A percentile compares a stretch with the other conserved stretches of the same genome.
Conservation (phyloP, 1,284 basidiomycete species). For the Sporisorium exsertum region DNA sequence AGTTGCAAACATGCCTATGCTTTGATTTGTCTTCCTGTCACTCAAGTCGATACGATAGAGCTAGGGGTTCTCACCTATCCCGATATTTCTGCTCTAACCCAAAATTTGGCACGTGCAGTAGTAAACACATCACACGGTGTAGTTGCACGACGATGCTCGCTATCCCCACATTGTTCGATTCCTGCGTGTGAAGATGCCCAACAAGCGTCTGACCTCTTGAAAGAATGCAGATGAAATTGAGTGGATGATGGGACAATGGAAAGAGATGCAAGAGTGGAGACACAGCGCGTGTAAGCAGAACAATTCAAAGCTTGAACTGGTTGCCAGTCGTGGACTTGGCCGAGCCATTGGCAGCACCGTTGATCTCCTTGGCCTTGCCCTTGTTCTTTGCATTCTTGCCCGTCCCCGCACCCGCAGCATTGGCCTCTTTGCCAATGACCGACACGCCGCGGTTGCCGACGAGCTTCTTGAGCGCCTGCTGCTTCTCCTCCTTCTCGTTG, state of each 20-base stretch:
- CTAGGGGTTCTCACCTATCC: too few relatives aligned
- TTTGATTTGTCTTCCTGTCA: too few relatives aligned
- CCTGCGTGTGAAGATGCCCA: too few relatives aligned
- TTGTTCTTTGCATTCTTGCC: conserved; percentile 40
- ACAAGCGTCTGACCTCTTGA: not conserved
- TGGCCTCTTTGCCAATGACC: conserved; percentile 45
- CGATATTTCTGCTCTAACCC: too few relatives aligned
- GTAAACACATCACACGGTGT: too few relatives aligned
- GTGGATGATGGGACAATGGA: not conserved
- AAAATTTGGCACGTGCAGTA: too few relatives aligned
- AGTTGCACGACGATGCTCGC: too few relatives aligned
- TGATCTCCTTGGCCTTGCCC: conserved; percentile 20
- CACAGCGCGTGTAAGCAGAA: not conserved
- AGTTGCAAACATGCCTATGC: too few relatives aligned
- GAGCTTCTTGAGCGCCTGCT: conserved; percentile 64
- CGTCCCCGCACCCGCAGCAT: conserved; percentile 22
- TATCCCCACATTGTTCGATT: too few relatives aligned
- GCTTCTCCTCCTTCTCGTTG: conserved; percentile 60
- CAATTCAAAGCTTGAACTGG: conserved; percentile 41
- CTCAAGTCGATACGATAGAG: too few relatives aligned
- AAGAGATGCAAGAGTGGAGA: not conserved
- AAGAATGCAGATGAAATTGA: conserved; percentile 1
- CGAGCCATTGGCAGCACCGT: conserved; percentile 11
- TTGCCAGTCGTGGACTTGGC: conserved; percentile 20
- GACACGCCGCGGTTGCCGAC: conserved; percentile 65